A percentile compares a stretch with the other conserved stretches of the same genome.
Conservation (phyloP, 352 stramenopile species). For the Phytopythium montanum region DNA sequence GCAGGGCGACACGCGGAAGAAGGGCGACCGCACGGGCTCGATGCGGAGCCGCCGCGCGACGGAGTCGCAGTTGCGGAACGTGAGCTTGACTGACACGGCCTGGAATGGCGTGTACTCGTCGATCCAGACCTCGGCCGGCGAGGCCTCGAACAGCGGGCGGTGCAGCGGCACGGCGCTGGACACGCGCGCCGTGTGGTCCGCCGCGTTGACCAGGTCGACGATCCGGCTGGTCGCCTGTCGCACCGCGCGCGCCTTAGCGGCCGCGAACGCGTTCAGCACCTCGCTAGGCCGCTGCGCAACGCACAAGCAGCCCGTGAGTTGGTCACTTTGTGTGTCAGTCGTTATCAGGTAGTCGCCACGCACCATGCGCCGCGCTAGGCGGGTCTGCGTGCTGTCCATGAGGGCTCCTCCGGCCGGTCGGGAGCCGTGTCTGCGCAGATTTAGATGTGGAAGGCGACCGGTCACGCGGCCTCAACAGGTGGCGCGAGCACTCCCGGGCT, state of each 20-base stretch:
- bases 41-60: conserved; percentile 90
- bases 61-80: conserved; percentile 91
- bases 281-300: conserved; percentile 58
- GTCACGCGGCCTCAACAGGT: background rate
- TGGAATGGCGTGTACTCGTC: conserved; percentile 92
- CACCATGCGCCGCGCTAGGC: background rate
- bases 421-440: background rate
- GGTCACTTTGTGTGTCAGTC: background rate
- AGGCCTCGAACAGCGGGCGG: conserved; percentile 85
- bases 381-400: conserved; percentile 1
- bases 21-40: conserved; percentile 74
- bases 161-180: conserved; percentile 77
- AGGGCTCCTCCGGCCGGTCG: background rate
- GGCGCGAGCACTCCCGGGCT: too few relatives aligned
- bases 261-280: conserved; percentile 52
- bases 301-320: conserved; percentile 1
- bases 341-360: background rate
- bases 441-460: background rate
- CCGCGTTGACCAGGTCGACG: conserved; percentile 64
- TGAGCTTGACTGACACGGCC: conserved; percentile 72
- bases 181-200: conserved; percentile 64
- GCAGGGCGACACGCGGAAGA: conserved; percentile 75
- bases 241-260: conserved; percentile 42
- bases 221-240: conserved; percentile 35
- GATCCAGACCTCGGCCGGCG: conserved; percentile 85